A percentile compares a stretch with the other conserved stretches of the same genome.
Conservation (phyloP, 73 alveolate genomes). For the Paramecium pentaurelia region DNA sequence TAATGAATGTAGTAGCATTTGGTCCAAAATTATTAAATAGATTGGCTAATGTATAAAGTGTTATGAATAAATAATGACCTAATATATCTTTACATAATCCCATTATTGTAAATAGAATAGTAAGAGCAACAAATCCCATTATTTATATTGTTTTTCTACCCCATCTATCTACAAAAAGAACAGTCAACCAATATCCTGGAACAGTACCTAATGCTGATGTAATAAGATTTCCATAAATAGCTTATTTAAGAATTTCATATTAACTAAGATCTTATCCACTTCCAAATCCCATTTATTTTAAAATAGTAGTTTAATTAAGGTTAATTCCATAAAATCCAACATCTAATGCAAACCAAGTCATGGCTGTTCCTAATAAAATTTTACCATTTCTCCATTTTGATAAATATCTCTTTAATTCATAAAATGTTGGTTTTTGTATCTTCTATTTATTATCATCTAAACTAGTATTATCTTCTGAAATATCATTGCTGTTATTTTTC, state of each 20-base stretch:
- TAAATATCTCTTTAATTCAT: not conserved
- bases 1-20: constrained; percentile 52
- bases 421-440: not conserved
- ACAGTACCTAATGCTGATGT: constrained; percentile 24
- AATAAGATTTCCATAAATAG: not conserved
- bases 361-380: not conserved
- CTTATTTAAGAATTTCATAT: not conserved
- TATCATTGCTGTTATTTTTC: not conserved
- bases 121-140: constrained; percentile 28
- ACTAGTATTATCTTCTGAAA: not conserved
- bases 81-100: not conserved
- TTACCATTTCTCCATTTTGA: constrained; percentile 2
- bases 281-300: constrained; percentile 3
- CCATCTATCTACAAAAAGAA: not conserved
- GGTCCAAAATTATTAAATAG: constrained; percentile 40
- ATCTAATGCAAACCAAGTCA: constrained; percentile 37
- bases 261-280: not conserved
- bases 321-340: constrained; percentile 28
- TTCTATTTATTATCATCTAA: not conserved
- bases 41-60: constrained; percentile 12
- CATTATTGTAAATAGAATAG: not conserved
- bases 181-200: constrained; percentile 53
- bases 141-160: constrained; percentile 17
- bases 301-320: not conserved
- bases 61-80: not conserved